Conservation (phyloP, 1,284 basidiomycete genomes). For the Amylostereum areolatum region DNA sequence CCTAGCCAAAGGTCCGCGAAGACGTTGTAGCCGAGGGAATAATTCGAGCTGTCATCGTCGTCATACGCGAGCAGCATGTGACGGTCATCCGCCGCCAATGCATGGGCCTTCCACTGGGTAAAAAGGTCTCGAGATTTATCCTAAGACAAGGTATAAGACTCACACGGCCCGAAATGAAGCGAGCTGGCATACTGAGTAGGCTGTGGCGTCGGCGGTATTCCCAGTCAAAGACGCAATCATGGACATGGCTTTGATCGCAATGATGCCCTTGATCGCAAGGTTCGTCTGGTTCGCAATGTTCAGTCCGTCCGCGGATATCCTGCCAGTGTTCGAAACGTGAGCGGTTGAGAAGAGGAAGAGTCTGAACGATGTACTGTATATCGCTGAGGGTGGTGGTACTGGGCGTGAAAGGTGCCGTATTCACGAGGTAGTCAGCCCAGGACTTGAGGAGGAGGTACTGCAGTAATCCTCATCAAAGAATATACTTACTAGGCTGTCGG, state of each 20-base stretch:
- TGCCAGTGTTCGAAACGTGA: neutral
- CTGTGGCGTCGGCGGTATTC: neutral
- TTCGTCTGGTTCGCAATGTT: constrained; percentile 5
- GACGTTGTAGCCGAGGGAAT: neutral
- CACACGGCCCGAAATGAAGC: neutral
- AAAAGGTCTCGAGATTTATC: neutral
- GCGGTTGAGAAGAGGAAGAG: neutral
- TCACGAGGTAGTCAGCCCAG: constrained; percentile 6
- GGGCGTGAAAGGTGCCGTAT: constrained; percentile 20
- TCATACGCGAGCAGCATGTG: neutral
- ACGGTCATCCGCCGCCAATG: neutral
- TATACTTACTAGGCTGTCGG: neutral
- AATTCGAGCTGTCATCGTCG: neutral
- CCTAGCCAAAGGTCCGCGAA: constrained; percentile 13
- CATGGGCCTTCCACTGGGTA: neutral
- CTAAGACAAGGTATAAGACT: neutral
- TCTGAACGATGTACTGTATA: constrained; percentile 4
- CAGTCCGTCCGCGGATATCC: neutral
- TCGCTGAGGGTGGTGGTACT: neutral
- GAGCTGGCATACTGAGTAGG: neutral
- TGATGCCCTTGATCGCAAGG: constrained; percentile 17
- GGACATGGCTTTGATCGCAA: constrained; percentile 17
- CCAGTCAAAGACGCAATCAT: constrained; percentile 8
- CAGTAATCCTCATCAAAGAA: neutral
- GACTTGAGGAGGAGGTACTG: constrained; percentile 1